phyloP scores from a whole-genome alignment of 148 eudicot species.

The Polygonum aviculare region DNA sequence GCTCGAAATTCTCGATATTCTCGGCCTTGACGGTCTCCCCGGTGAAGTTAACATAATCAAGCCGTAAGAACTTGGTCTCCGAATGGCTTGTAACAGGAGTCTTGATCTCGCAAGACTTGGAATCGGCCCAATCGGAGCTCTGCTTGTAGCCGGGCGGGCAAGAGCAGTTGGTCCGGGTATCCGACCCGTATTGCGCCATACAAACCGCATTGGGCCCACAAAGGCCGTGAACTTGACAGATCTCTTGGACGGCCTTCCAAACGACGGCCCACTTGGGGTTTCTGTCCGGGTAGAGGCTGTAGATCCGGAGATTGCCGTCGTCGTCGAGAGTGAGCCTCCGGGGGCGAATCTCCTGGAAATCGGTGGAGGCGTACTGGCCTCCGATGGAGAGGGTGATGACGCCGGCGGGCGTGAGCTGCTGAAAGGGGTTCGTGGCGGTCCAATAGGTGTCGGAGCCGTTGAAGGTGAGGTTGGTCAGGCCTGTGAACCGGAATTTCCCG shows the following conservation, averaged over 20 bases:
- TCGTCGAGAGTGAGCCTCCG: constrained; percentile 48
- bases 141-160: constrained; percentile 44
- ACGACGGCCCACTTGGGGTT: constrained; percentile 30
- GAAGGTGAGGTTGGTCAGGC: constrained; percentile 20
- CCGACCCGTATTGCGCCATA: constrained; percentile 25
- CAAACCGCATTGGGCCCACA: constrained; percentile 66
- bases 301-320: constrained; percentile 57
- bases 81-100: constrained; percentile 10
- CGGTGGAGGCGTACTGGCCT: constrained; percentile 20
- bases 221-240: constrained; percentile 43
- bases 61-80: constrained; percentile 35
- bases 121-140: background rate
- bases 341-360: constrained; percentile 26
- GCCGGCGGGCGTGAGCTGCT: constrained; percentile 28
- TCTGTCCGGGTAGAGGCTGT: constrained; percentile 28
- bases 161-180: constrained; percentile 24
- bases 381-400: background rate
- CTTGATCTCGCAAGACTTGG: constrained; percentile 27
- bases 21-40: constrained; percentile 20
- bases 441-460: constrained; percentile 31
- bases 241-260: constrained; percentile 48
- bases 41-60: constrained; percentile 63
- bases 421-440: constrained; percentile 2
- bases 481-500: constrained; percentile 28
- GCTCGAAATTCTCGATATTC: constrained; percentile 12